Base-by-base conservation (phyloP, 2,329 filamentous ascomycete genomes). In the Diaporthe eres region DNA sequence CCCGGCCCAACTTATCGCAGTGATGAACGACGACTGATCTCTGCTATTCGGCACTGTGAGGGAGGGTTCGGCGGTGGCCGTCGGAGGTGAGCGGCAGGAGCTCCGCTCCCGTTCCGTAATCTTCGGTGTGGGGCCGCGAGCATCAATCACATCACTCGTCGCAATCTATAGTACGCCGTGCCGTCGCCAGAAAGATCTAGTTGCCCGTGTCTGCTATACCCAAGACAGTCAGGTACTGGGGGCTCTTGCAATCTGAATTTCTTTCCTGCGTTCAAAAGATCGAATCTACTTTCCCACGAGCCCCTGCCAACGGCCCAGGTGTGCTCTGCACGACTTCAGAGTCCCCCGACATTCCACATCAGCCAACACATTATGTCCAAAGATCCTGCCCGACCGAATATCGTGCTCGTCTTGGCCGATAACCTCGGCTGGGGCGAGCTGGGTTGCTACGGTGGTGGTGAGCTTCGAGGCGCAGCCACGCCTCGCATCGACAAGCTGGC, bases 361-460 rank as follows among this genome's bases (percentile, higher is more conserved):
- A 17, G 9, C 0, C 28, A 10, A 39, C 31, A 60, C 39, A 19
- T 19, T 2, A 80, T 80, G 79, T 80, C 80, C 8, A 75, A 49
- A 13, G 78, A 81, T 42, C 75, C 77, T 2, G 61, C 58, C 49
- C 77, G 77, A 37, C 82, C 82, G 9, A 84, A 84, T 19, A 75
- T 84, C 47, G 78, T 82, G 2, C 80, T 84, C n/a, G 79, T 81
- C 74, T 76, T 84, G 0, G 83, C 83, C n/a, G 83, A 84, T 53
- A 84, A 84, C 71, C 81, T 84, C 15, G 83, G 82, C 73, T 84
- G 82, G 83, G 83, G 83, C 19, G 83, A 84, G 63, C 78, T 84
- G 5, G 82, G 81, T 1, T 83, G 81, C 57, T 83, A 84, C 51
- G 82, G 83, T 1, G 82, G 82, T 10, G 82, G 83, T 1, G 57